Evolutionary conservation across 2,329 filamentous ascomycete genomes (phyloP).

Genomic region (Chalara sp.): DNA sequence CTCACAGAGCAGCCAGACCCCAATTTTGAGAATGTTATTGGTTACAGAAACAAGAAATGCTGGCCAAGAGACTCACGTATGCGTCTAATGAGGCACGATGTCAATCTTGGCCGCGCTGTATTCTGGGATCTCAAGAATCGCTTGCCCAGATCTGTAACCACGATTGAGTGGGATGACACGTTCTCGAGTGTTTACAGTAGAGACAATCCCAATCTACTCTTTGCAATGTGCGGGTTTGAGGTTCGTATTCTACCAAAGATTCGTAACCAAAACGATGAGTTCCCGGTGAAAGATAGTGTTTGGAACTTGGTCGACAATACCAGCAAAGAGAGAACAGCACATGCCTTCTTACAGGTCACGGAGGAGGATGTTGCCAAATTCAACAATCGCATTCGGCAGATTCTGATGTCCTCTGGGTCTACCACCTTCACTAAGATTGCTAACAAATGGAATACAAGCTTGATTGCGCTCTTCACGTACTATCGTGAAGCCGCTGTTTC

Average conservation of each 20-base stretch:
- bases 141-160: slow-evolving; percentile 87
- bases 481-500: slow-evolving; percentile 97
- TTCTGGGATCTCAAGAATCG: slow-evolving; percentile 99
- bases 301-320: slow-evolving; percentile 97
- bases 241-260: slow-evolving; percentile 94
- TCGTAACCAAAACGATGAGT: slow-evolving; percentile 92
- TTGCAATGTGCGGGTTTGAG: slow-evolving; percentile 97
- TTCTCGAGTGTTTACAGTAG: slow-evolving; percentile 97
- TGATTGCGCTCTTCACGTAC: slow-evolving; percentile 97
- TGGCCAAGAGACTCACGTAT: slow-evolving; percentile 97
- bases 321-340: slow-evolving; percentile 92
- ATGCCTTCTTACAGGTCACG: slow-evolving; percentile 95
- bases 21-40: slow-evolving; percentile 98
- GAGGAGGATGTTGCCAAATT: slow-evolving; percentile 98
- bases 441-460: slow-evolving; percentile 98
- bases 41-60: slow-evolving; percentile 98
- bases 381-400: slow-evolving; percentile 97
- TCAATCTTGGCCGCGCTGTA: slow-evolving; percentile 92
- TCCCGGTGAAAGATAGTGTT: slow-evolving; percentile 94
- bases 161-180: slow-evolving; percentile 98
- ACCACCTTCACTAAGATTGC: slow-evolving; percentile 99
- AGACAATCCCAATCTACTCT: slow-evolving; percentile 94
- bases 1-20: slow-evolving; percentile 96
- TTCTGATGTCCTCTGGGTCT: slow-evolving; percentile 98
- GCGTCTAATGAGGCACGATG: slow-evolving; percentile 97